phyloP scores from a whole-genome alignment of 2,329 filamentous ascomycete species.

The Fusarium floridanum region DNA sequence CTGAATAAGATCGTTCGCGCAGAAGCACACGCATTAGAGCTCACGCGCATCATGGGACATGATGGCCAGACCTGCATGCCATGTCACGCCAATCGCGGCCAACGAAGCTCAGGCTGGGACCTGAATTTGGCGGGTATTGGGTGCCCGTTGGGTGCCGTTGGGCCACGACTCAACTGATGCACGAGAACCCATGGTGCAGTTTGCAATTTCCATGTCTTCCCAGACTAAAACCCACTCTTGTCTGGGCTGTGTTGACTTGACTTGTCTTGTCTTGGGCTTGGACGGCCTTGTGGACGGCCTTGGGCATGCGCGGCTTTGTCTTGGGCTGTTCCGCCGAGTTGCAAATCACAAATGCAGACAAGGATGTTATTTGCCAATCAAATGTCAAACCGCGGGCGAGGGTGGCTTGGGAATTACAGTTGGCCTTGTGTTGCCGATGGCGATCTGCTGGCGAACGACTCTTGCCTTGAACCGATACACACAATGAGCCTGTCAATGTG shows the following conservation, averaged over 20 bases:
- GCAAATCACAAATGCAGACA: not conserved
- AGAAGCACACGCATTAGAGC: constrained; percentile 36
- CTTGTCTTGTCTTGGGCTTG: not conserved
- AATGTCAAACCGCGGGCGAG: not conserved
- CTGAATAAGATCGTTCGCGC: constrained; percentile 17
- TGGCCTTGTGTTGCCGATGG: not conserved
- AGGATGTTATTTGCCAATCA: constrained; percentile 5
- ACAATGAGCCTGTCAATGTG: not conserved
- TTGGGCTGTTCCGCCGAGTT: not conserved
- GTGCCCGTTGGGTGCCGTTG: constrained; percentile 37
- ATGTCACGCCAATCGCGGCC: constrained; percentile 33
- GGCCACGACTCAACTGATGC: constrained; percentile 20
- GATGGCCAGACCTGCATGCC: constrained; percentile 28
- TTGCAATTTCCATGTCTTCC: constrained; percentile 38
- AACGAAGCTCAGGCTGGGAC: constrained; percentile 33
- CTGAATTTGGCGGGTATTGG: constrained; percentile 35
- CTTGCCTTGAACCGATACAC: not conserved
- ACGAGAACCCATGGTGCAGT: constrained; percentile 5
- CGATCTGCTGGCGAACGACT: not conserved
- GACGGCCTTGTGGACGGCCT: not conserved
- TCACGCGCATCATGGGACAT: constrained; percentile 34
- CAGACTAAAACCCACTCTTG: constrained; percentile 5
- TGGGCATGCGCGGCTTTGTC: not conserved
- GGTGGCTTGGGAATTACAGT: constrained; percentile 13
- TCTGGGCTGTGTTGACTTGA: constrained; percentile 27